phyloP scores from a whole-genome alignment of 176 grass and related monocot species.

The Cenchrus fungigraminus region DNA sequence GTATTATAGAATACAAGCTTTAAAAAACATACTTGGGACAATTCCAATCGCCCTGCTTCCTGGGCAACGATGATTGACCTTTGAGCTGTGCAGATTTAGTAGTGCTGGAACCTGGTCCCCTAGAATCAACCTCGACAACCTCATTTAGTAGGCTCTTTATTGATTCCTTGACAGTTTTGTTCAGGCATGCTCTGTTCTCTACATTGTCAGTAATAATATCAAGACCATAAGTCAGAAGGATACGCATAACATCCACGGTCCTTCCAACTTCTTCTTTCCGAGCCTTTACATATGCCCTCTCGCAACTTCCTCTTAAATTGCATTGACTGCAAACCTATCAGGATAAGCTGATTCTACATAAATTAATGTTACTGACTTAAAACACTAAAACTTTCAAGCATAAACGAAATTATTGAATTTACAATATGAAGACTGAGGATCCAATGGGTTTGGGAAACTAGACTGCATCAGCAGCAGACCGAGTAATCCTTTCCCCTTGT shows the following conservation, averaged over 20 bases:
- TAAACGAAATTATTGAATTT: slow-evolving; percentile 23
- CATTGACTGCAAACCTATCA: slow-evolving; percentile 87
- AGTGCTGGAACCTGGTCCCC: slow-evolving; percentile 47
- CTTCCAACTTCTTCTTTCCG: slow-evolving; percentile 80
- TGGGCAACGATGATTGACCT: slow-evolving; percentile 59
- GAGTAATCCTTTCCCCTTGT: neutral
- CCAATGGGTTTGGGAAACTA: slow-evolving; percentile 31
- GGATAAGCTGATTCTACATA: slow-evolving; percentile 44
- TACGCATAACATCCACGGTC: slow-evolving; percentile 88
- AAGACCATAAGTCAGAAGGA: slow-evolving; percentile 83
- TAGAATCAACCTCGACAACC: slow-evolving; percentile 59
- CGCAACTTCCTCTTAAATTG: slow-evolving; percentile 78
- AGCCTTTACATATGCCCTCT: slow-evolving; percentile 86
- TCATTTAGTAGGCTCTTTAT: slow-evolving; percentile 77
- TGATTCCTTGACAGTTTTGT: slow-evolving; percentile 73
- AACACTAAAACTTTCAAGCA: slow-evolving; percentile 11
- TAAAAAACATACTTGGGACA: slow-evolving; percentile 71
- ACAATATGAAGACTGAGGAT: neutral
- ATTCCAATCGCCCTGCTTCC: slow-evolving; percentile 93
- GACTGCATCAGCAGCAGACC: slow-evolving; percentile 7
- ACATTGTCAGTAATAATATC: slow-evolving; percentile 68
- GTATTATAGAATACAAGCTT: neutral
- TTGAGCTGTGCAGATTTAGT: slow-evolving; percentile 46
- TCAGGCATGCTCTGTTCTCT: slow-evolving; percentile 73
- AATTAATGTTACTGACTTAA: slow-evolving; percentile 24